These are phyloP conservation scores for Casuarina equisetifolia DNA, from an alignment of 306 rosid species.

Conservation along the genomic window DNA sequence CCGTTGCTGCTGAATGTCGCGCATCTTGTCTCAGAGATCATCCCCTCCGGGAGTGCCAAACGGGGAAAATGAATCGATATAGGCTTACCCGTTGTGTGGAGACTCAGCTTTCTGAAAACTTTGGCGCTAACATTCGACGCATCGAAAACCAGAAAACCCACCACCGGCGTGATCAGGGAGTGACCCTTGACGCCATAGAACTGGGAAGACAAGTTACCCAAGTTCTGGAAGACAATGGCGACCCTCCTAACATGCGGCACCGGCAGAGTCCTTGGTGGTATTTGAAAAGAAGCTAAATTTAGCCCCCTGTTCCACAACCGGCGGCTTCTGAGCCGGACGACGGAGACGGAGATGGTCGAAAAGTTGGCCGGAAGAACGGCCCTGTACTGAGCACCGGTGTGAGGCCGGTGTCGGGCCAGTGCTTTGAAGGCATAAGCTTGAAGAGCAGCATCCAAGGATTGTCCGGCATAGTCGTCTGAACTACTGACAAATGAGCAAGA, in stretches of 20 bases:
- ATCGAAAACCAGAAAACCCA: constrained; percentile 80
- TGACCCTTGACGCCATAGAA: constrained; percentile 58
- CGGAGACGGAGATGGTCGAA: constrained; percentile 67
- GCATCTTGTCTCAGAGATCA: constrained; percentile 46
- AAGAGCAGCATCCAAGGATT: constrained; percentile 53
- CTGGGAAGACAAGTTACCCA: constrained; percentile 71
- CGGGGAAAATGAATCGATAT: constrained; percentile 52
- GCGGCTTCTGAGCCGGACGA: constrained; percentile 65
- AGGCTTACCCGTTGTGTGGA: constrained; percentile 59
- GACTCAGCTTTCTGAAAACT: constrained; percentile 44
- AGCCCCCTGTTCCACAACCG: constrained; percentile 75
- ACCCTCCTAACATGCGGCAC: constrained; percentile 74
- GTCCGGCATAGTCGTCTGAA: constrained; percentile 38
- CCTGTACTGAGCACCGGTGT: constrained; percentile 59
- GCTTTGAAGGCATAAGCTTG: constrained; percentile 59
- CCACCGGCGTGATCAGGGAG: constrained; percentile 60
- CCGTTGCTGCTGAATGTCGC: constrained; percentile 56
- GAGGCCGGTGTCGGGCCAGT: constrained; percentile 49
- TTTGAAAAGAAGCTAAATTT: constrained; percentile 57
- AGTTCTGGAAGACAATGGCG: constrained; percentile 65
- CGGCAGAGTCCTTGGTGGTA: constrained; percentile 71
- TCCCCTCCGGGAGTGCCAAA: constrained; percentile 25
- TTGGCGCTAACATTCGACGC: constrained; percentile 54
- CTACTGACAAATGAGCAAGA: constrained; percentile 42
- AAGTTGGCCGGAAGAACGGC: constrained; percentile 61